A percentile compares a stretch with the other conserved stretches of the same genome.
Evolutionary conservation across 2,329 filamentous ascomycete species (phyloP).

Genomic region (Ceratocystis cacaofunesta): DNA sequence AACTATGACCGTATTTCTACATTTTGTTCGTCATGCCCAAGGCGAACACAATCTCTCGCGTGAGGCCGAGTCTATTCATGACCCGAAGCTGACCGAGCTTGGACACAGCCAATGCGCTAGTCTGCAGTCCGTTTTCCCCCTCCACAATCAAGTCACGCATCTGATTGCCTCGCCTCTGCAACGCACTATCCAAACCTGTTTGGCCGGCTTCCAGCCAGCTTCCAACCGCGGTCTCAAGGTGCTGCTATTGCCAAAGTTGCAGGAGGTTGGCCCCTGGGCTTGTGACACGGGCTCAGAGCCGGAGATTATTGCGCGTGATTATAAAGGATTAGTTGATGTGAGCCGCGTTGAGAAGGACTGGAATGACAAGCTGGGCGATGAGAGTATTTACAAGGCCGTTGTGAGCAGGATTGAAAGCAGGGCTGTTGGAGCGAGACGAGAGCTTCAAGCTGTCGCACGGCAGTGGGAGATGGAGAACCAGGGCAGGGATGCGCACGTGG

Average conservation of each 20-base stretch:
- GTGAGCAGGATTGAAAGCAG: conserved; percentile 42
- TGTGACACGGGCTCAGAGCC: conserved; percentile 59
- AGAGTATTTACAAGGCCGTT: conserved; percentile 23
- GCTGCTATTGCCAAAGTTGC: conserved; percentile 56
- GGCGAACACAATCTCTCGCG: conserved; percentile 65
- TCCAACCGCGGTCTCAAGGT: conserved; percentile 28
- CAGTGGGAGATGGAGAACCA: conserved; percentile 28
- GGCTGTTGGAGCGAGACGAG: conserved; percentile 44
- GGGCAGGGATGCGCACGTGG: conserved; percentile 45
- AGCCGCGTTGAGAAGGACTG: conserved; percentile 47
- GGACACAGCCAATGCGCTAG: conserved; percentile 59
- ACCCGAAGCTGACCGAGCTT: conserved; percentile 63
- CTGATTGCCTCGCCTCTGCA: conserved; percentile 67
- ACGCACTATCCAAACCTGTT: conserved; percentile 65
- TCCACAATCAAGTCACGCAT: conserved; percentile 49
- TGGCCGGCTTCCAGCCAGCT: conserved; percentile 50
- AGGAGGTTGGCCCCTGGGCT: conserved; percentile 60
- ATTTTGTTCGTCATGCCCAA: conserved; percentile 59
- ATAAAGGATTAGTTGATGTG: conserved; percentile 49
- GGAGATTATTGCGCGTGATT: conserved; percentile 42
- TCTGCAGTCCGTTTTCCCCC: conserved; percentile 48
- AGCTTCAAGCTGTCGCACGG: conserved; percentile 38
- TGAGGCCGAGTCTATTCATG: conserved; percentile 57
- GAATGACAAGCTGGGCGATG: conserved; percentile 51
- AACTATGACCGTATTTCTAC: conserved; percentile 39